These are phyloP conservation scores for Lonicera japonica DNA, from an alignment of 129 eudicot species.

Conservation along the genomic window DNA sequence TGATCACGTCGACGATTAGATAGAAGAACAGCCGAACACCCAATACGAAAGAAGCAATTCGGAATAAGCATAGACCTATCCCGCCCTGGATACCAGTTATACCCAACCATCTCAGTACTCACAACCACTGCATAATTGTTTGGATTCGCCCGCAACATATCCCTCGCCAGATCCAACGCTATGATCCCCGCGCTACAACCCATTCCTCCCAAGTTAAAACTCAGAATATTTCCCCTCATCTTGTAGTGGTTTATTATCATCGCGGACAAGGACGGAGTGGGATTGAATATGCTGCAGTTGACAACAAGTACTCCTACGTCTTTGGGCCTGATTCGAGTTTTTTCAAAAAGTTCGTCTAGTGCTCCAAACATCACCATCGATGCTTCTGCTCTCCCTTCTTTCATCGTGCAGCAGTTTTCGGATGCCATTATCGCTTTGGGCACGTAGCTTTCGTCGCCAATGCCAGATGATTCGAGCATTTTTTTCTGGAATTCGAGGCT, in stretches of 20 bases:
- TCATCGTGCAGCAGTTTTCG: constrained; percentile 78
- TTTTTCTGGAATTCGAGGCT: constrained; percentile 75
- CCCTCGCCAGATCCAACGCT: constrained; percentile 84
- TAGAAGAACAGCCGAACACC: constrained; percentile 85
- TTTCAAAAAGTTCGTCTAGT: constrained; percentile 81
- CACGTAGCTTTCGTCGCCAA: constrained; percentile 88
- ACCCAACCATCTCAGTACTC: constrained; percentile 94
- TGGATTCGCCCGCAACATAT: constrained; percentile 93
- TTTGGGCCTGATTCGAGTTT: constrained; percentile 65
- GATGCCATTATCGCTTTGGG: constrained; percentile 58
- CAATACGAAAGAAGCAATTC: constrained; percentile 92
- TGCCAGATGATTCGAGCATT: constrained; percentile 75
- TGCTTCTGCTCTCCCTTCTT: constrained; percentile 91
- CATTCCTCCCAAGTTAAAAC: constrained; percentile 95
- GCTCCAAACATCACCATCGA: constrained; percentile 91
- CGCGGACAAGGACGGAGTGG: constrained; percentile 92
- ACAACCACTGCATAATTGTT: constrained; percentile 85
- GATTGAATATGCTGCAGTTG: constrained; percentile 93
- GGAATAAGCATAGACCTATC: constrained; percentile 95
- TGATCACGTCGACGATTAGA: constrained; percentile 84
- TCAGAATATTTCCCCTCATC: constrained; percentile 93
- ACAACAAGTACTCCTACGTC: constrained; percentile 86
- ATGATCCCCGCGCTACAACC: constrained; percentile 96
- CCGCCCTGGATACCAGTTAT: constrained; percentile 85
- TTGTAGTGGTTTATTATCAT: constrained; percentile 93